These are phyloP conservation scores for Tuber melanosporum DNA, from an alignment of 495 filamentous ascomycete species.

Conservation along the genomic window DNA sequence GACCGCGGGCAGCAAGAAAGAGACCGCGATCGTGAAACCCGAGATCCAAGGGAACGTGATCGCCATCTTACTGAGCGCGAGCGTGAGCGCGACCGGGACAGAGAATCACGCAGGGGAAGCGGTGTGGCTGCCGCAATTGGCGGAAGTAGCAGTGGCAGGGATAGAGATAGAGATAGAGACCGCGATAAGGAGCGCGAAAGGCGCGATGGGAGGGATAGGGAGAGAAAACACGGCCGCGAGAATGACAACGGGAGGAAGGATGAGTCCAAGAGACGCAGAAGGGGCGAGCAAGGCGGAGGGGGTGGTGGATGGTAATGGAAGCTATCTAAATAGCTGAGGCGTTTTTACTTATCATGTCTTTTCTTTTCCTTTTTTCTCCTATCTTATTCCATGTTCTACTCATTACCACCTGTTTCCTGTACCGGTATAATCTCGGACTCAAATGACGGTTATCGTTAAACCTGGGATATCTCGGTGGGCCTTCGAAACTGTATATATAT, in stretches of 20 bases:
- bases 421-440: not conserved
- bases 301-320: conserved; percentile 17
- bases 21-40: conserved; percentile 24
- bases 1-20: conserved; percentile 14
- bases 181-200: conserved; percentile 31
- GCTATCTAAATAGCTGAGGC: conserved; percentile 7
- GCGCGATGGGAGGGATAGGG: conserved; percentile 31
- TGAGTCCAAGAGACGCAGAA: conserved; percentile 33
- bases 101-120: conserved; percentile 27
- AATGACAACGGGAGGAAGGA: conserved; percentile 29
- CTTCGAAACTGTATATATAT: conserved; percentile 4
- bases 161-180: conserved; percentile 29
- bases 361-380: conserved; percentile 13
- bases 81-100: conserved; percentile 21
- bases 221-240: conserved; percentile 34
- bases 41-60: conserved; percentile 5
- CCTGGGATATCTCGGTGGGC: not conserved
- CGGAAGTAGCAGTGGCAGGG: conserved; percentile 23
- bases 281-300: conserved; percentile 15
- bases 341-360: conserved; percentile 22
- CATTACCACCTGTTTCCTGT: not conserved
- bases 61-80: conserved; percentile 11
- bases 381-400: conserved; percentile 1
- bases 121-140: conserved; percentile 25
- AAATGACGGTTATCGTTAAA: not conserved